phyloP scores from a whole-genome alignment of 345 rosid species.

The Citropsis articulata region DNA sequence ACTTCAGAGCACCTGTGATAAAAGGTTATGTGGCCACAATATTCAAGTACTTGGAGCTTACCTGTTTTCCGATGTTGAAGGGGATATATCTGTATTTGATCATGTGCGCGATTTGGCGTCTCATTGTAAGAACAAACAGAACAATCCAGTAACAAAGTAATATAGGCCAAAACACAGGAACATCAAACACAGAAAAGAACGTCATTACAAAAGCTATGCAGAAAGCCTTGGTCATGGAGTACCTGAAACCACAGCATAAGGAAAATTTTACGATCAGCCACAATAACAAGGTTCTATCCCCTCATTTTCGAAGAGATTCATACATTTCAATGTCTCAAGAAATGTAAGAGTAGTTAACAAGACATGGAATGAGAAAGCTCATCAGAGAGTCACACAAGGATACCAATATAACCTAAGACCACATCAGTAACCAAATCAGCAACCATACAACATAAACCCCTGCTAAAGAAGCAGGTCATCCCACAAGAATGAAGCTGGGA shows the following conservation, averaged over 20 bases:
- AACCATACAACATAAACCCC: not conserved
- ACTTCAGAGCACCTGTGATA: not conserved
- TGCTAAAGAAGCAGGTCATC: not conserved
- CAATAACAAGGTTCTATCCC: not conserved
- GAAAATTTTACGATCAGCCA: not conserved
- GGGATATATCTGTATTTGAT: conserved; percentile 83
- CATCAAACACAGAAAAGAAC: conserved; percentile 74
- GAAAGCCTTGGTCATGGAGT: conserved; percentile 75
- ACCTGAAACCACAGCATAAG: conserved; percentile 46
- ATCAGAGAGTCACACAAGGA: not conserved
- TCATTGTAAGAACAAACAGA: conserved; percentile 74
- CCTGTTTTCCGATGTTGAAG: conserved; percentile 73
- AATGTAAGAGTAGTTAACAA: not conserved
- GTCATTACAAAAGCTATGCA: conserved; percentile 75
- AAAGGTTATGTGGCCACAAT: not conserved
- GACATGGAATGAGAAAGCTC: not conserved
- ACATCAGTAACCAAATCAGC: not conserved
- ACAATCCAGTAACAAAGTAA: conserved; percentile 75
- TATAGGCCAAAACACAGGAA: conserved; percentile 91
- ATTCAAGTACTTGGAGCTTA: conserved; percentile 17
- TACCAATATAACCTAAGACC: too few relatives aligned
- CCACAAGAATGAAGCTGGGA: not conserved
- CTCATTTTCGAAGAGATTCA: not conserved
- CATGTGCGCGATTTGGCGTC: conserved; percentile 81
- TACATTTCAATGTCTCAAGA: not conserved